Evolutionary conservation across 163 green algal genomes (phyloP).

Genomic region (Scenedesmus sp.): DNA sequence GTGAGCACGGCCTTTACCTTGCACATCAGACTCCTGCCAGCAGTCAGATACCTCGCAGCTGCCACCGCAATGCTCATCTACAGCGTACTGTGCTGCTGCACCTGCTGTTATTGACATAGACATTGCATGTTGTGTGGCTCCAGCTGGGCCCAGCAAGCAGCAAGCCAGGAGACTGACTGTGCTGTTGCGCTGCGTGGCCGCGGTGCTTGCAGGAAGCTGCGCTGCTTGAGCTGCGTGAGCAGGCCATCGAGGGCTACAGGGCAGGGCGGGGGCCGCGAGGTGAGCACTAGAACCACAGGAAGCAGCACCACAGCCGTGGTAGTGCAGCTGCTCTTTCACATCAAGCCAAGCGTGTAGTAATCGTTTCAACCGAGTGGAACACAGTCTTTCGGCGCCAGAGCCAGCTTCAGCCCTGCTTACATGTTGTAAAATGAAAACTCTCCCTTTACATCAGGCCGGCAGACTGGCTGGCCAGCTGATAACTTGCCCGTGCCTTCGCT

Average conservation of each 20-base stretch:
- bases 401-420: too few species aligned
- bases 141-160: not conserved
- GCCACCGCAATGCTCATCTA: too few species aligned
- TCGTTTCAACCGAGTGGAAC: too few species aligned
- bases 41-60: too few species aligned
- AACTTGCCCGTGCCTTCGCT: too few species aligned
- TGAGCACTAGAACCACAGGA: not conserved
- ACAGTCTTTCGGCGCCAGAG: too few species aligned
- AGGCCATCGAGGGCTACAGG: conserved; percentile 41
- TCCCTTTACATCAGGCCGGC: not conserved
- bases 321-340: not conserved
- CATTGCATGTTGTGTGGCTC: not conserved
- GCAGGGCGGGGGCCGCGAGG: conserved; percentile 12
- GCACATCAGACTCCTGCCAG: too few species aligned
- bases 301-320: not conserved
- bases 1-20: too few species aligned
- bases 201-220: not conserved
- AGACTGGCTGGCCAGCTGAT: not conserved
- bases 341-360: too few species aligned
- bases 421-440: too few species aligned
- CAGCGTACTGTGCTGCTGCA: too few species aligned
- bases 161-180: not conserved
- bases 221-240: conserved; percentile 28
- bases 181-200: not conserved
- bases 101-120: too few species aligned